These are phyloP conservation scores for Lipomyces yamanashiensis DNA, from an alignment of 805 yeast genomes.

Conservation along the genomic window DNA sequence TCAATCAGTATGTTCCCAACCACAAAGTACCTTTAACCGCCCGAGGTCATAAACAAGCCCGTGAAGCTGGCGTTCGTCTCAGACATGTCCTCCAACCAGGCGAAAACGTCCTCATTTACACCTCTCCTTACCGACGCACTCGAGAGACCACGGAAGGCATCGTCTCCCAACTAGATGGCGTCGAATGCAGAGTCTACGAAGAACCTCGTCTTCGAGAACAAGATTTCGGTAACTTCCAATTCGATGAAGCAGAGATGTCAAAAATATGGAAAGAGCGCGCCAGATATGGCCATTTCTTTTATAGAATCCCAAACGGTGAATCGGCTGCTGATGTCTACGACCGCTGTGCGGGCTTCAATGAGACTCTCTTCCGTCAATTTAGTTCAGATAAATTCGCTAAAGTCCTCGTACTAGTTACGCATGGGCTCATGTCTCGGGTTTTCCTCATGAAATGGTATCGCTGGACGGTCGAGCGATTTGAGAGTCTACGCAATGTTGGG, in stretches of 20 bases:
- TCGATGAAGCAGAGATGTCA: constrained; percentile 72
- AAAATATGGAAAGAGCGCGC: constrained; percentile 83
- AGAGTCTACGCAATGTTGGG: constrained; percentile 77
- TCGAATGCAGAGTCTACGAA: constrained; percentile 67
- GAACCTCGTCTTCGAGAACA: constrained; percentile 94
- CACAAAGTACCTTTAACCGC: constrained; percentile 77
- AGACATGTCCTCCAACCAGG: constrained; percentile 50
- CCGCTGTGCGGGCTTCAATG: constrained; percentile 87
- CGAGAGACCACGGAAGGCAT: constrained; percentile 81
- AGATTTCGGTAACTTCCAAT: constrained; percentile 93
- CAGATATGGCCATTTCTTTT: constrained; percentile 85
- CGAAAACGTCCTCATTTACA: constrained; percentile 72
- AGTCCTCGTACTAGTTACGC: constrained; percentile 83
- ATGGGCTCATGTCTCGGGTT: constrained; percentile 93
- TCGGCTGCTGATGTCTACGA: constrained; percentile 96
- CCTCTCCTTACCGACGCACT: constrained; percentile 85
- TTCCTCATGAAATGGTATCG: constrained; percentile 93
- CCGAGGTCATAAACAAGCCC: constrained; percentile 59
- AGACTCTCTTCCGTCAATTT: constrained; percentile 81
- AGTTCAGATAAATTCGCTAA: constrained; percentile 71
- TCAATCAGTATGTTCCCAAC: constrained; percentile 77
- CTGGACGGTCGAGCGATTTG: constrained; percentile 91
- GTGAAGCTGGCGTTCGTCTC: constrained; percentile 45
- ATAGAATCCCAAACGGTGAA: constrained; percentile 90
- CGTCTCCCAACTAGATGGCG: constrained; percentile 55